phyloP scores from a whole-genome alignment of 768 basidiomycete species.

The Mycena polygramma region DNA sequence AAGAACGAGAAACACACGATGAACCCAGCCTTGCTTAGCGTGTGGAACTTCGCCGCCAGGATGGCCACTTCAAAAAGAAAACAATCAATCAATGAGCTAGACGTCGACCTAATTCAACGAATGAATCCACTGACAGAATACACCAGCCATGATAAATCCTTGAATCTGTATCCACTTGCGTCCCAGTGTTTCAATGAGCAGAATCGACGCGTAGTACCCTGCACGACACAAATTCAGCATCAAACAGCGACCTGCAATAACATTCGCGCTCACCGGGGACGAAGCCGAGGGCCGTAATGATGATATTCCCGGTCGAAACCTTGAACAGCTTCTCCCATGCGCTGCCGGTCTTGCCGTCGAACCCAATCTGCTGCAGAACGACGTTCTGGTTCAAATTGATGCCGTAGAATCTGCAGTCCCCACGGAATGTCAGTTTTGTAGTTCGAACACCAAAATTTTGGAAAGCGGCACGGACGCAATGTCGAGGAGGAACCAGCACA shows the following conservation, averaged over 20 bases:
- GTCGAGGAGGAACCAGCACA: constrained; percentile 84
- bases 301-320: constrained; percentile 74
- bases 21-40: constrained; percentile 69
- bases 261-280: constrained; percentile 72
- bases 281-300: constrained; percentile 76
- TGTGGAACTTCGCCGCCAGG: constrained; percentile 74
- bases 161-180: constrained; percentile 83
- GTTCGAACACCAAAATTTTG: neutral
- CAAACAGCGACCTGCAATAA: too few relatives aligned
- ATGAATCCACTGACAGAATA: constrained; percentile 65
- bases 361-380: constrained; percentile 82
- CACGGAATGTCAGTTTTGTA: too few relatives aligned
- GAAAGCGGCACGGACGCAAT: constrained; percentile 62
- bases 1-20: constrained; percentile 80
- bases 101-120: neutral
- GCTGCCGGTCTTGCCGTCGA: constrained; percentile 66
- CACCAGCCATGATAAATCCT: constrained; percentile 77
- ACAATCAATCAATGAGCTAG: neutral
- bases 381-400: constrained; percentile 81
- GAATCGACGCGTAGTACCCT: constrained; percentile 79
- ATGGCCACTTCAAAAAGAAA: constrained; percentile 63
- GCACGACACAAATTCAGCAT: neutral
- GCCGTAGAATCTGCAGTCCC: constrained; percentile 71
- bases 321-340: constrained; percentile 78
- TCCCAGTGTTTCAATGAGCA: constrained; percentile 80